Evolutionary conservation across 257 asterid genomes (phyloP), one percentile per base, ranked within the genome.

Genomic region (Marsdenia floribunda): DNA sequence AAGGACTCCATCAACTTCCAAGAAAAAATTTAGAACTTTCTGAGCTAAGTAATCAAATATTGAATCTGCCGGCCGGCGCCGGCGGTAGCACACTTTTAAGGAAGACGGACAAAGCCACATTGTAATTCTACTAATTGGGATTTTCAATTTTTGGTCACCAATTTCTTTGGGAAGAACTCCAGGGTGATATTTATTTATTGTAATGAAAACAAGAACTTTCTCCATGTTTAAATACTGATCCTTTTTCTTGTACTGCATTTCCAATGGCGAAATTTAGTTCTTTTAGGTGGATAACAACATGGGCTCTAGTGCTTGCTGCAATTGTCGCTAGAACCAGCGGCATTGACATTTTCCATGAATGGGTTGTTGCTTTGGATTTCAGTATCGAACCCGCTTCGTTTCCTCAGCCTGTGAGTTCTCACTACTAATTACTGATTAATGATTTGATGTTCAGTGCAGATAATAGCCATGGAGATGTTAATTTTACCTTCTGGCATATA

Each of bases 311-410:
- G 7, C 38, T 75, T 67, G 50, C 21, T 40, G 49, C 65, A 0
- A 15, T 79, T 74, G 15, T 67, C 18, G 52, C 33, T 47, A 65
- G 68, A 72, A 70, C 73, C 40, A 70, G 42, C 40, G 33, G 82
- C 57, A 68, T 71, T 19, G 84, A 80, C n/a, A 83, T 80, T 53
- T 77, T 70, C 42, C 72, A 74, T 35, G 78, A 80, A 61, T 83
- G 86, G 84, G 71, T 71, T 50, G 84, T 83, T 80, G 50, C 86
- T 33, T 58, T 77, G 10, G 82, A 80, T 35, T 58, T 74, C 29
- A 19, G 78, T 19, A 19, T 80, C 12, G 46, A 49, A 4, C 84
- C 86, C 9, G 0, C 74, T 0, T 26, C 65, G 29, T 71, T 68
- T 67, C 49, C 78, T 80, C 78, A 71, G 55, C 77, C 84, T 59